Conservation (phyloP, 768 basidiomycete species). For the Trametopsis cervina region DNA sequence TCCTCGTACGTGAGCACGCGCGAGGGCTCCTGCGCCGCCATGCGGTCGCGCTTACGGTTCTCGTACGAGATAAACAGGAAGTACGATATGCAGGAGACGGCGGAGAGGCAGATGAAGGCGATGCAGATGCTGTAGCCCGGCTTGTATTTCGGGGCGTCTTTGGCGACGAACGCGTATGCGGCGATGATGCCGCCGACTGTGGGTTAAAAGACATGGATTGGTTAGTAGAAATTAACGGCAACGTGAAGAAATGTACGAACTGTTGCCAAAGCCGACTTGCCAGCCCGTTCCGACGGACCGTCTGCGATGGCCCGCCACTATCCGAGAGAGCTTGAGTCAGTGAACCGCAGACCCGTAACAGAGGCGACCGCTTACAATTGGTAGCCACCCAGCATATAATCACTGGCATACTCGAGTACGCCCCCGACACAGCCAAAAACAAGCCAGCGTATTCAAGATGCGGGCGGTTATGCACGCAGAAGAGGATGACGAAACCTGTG, state of each 20-base stretch:
- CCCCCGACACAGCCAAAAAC: constrained; percentile 15
- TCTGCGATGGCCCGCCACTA: constrained; percentile 16
- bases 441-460: constrained; percentile 16
- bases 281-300: constrained; percentile 16
- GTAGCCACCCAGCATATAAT: constrained; percentile 19
- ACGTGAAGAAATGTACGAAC: constrained; percentile 27
- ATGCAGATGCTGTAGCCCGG: constrained; percentile 19
- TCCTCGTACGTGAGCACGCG: constrained; percentile 9
- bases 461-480: constrained; percentile 12
- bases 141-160: constrained; percentile 19
- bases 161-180: constrained; percentile 18
- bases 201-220: background rate
- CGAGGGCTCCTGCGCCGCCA: background rate
- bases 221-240: constrained; percentile 17
- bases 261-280: constrained; percentile 18
- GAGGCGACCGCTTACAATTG: constrained; percentile 18
- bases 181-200: constrained; percentile 23
- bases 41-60: constrained; percentile 14
- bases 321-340: background rate
- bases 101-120: constrained; percentile 16
- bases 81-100: constrained; percentile 13
- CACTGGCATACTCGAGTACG: constrained; percentile 17
- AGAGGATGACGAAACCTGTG: constrained; percentile 15
- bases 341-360: background rate
- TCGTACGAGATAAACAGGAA: constrained; percentile 8